Percentiles rank a stretch among this genome's conserved stretches.
Conservation (phyloP, 441 rosid species). For the Croton laevigatus region DNA sequence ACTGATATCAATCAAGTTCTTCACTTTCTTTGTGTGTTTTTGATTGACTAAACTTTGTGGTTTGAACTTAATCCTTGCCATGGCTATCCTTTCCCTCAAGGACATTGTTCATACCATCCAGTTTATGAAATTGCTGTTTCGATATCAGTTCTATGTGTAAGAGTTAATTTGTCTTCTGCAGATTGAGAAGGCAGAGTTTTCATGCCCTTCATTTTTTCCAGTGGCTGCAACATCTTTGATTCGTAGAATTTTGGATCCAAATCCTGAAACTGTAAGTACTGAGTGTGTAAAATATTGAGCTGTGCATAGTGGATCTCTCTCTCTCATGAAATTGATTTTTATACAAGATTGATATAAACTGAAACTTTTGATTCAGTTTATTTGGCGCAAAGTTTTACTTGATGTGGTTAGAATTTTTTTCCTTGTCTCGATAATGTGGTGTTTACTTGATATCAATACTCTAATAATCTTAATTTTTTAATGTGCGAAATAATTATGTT, state of each 20-base stretch:
- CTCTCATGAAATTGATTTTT: constrained; percentile 2
- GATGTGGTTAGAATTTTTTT: not conserved
- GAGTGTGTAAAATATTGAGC: not conserved
- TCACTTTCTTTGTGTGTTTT: not conserved
- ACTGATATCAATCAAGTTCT: not conserved
- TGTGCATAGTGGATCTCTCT: too few species aligned
- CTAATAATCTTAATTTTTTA: not conserved
- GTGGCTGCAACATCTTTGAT: constrained; percentile 82
- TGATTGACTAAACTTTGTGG: not conserved
- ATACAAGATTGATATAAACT: not conserved
- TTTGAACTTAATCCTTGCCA: not conserved
- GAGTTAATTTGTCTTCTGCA: constrained; percentile 32
- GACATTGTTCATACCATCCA: constrained; percentile 2
- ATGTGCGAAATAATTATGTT: not conserved
- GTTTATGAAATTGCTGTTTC: not conserved
- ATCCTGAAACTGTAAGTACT: constrained; percentile 77
- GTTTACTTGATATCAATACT: not conserved
- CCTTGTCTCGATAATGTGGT: not conserved
- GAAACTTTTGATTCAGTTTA: not conserved
- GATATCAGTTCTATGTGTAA: not conserved
- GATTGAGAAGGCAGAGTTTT: constrained; percentile 86
- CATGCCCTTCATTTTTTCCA: constrained; percentile 92
- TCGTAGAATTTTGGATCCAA: constrained; percentile 82
- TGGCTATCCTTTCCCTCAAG: not conserved
- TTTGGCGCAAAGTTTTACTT: not conserved